Conservation (phyloP, 257 asterid species). For the Scutellaria barbata region DNA sequence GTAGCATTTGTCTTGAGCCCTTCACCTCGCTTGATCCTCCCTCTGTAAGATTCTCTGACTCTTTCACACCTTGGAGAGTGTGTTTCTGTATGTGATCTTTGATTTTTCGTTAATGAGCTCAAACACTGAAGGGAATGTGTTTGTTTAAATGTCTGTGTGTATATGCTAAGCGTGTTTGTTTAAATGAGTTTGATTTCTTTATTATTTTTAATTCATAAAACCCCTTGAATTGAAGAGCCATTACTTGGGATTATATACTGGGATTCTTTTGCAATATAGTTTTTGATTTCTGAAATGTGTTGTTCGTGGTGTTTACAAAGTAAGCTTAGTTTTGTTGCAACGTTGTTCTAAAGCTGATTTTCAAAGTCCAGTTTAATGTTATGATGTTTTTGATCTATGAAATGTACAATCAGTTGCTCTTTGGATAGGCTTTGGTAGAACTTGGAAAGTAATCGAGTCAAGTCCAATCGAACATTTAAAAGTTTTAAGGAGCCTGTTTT, state of each 20-base stretch:
- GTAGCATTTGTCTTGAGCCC: conserved; percentile 63
- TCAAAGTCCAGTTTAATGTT: no score
- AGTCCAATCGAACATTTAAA: background rate
- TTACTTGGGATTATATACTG: conserved; percentile 2
- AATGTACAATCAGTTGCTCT: background rate
- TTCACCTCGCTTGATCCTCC: conserved; percentile 53
- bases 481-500: background rate
- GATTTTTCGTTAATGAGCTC: background rate
- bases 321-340: no score
- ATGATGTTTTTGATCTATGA: conserved; percentile 10
- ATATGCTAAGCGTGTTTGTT: background rate
- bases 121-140: conserved; percentile 7
- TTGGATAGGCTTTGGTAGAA: background rate
- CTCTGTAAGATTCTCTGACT: conserved; percentile 39
- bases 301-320: no score
- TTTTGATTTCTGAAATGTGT: conserved; percentile 2
- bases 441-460: background rate
- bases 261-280: background rate
- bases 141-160: background rate
- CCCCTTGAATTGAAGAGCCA: conserved; percentile 13
- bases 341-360: no score
- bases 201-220: background rate
- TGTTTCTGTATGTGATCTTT: conserved; percentile 19
- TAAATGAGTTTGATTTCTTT: background rate
- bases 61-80: background rate